Evolutionary conservation across 495 filamentous ascomycete species (phyloP).

Genomic region (Oidiodendron maius): DNA sequence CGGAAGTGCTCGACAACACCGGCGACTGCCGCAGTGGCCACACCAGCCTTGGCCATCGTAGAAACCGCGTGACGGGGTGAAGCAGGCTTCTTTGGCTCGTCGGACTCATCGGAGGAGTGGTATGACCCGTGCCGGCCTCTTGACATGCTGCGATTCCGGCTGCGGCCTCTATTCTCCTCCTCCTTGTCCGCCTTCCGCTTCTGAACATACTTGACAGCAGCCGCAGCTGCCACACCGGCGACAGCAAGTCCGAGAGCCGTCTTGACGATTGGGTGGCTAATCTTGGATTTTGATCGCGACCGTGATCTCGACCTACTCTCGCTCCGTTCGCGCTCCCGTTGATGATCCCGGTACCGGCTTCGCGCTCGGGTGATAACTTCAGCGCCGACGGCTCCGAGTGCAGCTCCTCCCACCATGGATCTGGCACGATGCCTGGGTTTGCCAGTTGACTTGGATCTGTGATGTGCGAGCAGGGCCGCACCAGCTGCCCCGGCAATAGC

Average conservation of each 20-base stretch:
- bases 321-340: constrained; percentile 34
- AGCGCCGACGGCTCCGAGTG: constrained; percentile 74
- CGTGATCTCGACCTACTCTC: constrained; percentile 33
- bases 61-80: constrained; percentile 58
- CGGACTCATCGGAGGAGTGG: constrained; percentile 14
- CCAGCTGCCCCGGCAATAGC: constrained; percentile 74
- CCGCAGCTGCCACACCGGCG: constrained; percentile 66
- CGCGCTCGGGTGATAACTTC: constrained; percentile 69
- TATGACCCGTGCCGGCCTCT: constrained; percentile 31
- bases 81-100: constrained; percentile 35
- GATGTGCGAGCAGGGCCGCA: constrained; percentile 67
- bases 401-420: constrained; percentile 74
- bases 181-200: constrained; percentile 63
- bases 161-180: constrained; percentile 61
- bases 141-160: constrained; percentile 53
- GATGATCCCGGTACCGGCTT: constrained; percentile 62
- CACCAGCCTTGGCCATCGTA: constrained; percentile 69
- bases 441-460: constrained; percentile 52
- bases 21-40: constrained; percentile 72
- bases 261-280: constrained; percentile 46
- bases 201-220: constrained; percentile 70
- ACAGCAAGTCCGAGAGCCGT: constrained; percentile 74
- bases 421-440: constrained; percentile 56
- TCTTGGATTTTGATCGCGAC: constrained; percentile 51
- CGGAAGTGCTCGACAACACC: constrained; percentile 69